Percentiles rank a stretch among this genome's conserved stretches.
Evolutionary conservation across 2,329 filamentous ascomycete genomes (phyloP).

Genomic region (Cryphonectria radicalis): DNA sequence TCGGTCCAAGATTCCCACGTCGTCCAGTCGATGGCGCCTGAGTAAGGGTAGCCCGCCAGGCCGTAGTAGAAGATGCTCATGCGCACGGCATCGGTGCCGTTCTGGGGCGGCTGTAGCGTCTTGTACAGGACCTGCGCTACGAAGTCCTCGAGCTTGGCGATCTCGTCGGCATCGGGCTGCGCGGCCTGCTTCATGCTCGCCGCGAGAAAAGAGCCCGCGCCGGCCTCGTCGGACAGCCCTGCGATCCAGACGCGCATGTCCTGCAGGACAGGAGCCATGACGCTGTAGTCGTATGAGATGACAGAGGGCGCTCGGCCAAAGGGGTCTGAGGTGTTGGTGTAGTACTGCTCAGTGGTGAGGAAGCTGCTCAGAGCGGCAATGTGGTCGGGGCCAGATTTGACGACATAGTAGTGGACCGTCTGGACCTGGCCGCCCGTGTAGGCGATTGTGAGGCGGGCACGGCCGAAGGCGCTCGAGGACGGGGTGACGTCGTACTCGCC

Average conservation of each 20-base stretch:
- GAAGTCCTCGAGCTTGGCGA: slow-evolving; percentile 59
- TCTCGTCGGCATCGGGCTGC: slow-evolving; percentile 53
- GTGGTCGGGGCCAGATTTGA: slow-evolving; percentile 49
- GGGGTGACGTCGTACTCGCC: slow-evolving; percentile 50
- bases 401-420: slow-evolving; percentile 61
- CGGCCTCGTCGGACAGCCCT: slow-evolving; percentile 63
- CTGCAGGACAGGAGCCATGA: slow-evolving; percentile 46
- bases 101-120: slow-evolving; percentile 48
- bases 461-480: slow-evolving; percentile 50
- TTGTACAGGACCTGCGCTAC: slow-evolving; percentile 55
- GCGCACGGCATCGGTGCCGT: slow-evolving; percentile 47
- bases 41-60: slow-evolving; percentile 50
- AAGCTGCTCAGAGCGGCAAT: slow-evolving; percentile 55
- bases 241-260: slow-evolving; percentile 61
- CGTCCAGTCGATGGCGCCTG: slow-evolving; percentile 49
- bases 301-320: slow-evolving; percentile 59
- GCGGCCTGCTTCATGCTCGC: slow-evolving; percentile 58
- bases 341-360: slow-evolving; percentile 58
- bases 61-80: slow-evolving; percentile 62
- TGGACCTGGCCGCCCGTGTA: slow-evolving; percentile 55
- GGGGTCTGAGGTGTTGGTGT: slow-evolving; percentile 54
- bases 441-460: slow-evolving; percentile 50
- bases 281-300: slow-evolving; percentile 61
- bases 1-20: slow-evolving; percentile 58
- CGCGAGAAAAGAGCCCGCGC: slow-evolving; percentile 59